Evolutionary conservation across 108 stramenopile genomes (phyloP).

Genomic region (Bacterosira constricta): DNA sequence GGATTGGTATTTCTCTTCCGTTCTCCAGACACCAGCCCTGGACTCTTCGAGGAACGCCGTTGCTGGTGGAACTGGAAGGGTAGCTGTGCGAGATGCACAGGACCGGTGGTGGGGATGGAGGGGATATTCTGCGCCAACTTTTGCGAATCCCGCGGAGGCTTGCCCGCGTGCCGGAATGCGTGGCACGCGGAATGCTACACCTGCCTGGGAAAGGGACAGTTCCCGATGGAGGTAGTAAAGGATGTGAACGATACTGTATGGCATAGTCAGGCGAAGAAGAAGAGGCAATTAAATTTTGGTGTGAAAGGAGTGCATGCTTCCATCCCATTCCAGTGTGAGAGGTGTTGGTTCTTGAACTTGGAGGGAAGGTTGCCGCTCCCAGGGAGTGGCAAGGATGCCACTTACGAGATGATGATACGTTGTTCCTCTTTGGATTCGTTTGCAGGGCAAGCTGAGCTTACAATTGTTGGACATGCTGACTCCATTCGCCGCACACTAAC

Average conservation of each 20-base stretch:
- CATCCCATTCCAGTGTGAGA: no score
- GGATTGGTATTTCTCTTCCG: conserved; percentile 30
- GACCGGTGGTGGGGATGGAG: background rate
- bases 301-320: no score
- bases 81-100: conserved; percentile 8
- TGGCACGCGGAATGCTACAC: no score
- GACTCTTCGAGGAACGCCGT: conserved; percentile 10
- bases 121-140: conserved; percentile 51
- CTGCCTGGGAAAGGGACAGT: no score
- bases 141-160: conserved; percentile 6
- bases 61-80: conserved; percentile 29
- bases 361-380: background rate
- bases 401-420: background rate
- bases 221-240: no score
- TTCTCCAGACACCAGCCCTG: conserved; percentile 29
- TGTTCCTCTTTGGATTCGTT: background rate
- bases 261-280: no score
- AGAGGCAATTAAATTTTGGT: no score
- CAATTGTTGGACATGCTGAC: background rate
- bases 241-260: no score
- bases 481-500: background rate
- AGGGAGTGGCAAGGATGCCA: background rate
- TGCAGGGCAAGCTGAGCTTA: background rate
- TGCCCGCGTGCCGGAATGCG: no score
- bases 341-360: background rate